Base-by-base conservation (phyloP, 1,139 yeast species). In the Lodderomyces pseudojiufengensis region DNA sequence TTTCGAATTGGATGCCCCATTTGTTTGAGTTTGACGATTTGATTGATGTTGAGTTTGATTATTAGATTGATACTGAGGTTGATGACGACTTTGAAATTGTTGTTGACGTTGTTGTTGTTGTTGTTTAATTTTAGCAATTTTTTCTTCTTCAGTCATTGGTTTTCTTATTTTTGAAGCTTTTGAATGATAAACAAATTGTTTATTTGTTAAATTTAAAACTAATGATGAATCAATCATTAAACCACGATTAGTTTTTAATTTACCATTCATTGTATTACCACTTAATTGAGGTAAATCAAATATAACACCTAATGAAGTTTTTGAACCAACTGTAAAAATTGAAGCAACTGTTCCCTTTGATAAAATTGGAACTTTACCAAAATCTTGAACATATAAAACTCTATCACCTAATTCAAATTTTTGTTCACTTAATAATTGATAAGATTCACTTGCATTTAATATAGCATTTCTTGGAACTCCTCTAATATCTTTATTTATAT, bases 301-400 rank as follows among this genome's bases (percentile, higher is more conserved):
- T 29, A 92, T 61, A 35, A 94, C 80, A 45, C 84, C 90, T 44
- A 85, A 63, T 8, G 72, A 67, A 22, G 69, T 70, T 49, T 73
- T 69, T 27, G 77, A 66, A 2, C 86, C 86, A 37, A 73, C 59
- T 22, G 87, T 77, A 31, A 77, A 76, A 46, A 85, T 80, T 4
- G 92, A 88, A 36, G 85, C 84, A 38, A 92, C 95, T 1, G 97
- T 88, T 55, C 99, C 99, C 50, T 85, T 83, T 15, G 88, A 75
- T 52, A 84, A 86, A 40, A 81, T 63, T 24, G 97, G 95, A 11
- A 90, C 95, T 53, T 87, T 88, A 40, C 97, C 97, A 26, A 85
- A 80, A 50, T 82, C 87, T 51, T 84, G 83, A 16, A 88, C 85
- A 49, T 86, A 88, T 24, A 85, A 76, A 27, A 94, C 86, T 42